Evolutionary conservation across 23 red algal genomes (phyloP).

Genomic region (Chondrus crispus): DNA sequence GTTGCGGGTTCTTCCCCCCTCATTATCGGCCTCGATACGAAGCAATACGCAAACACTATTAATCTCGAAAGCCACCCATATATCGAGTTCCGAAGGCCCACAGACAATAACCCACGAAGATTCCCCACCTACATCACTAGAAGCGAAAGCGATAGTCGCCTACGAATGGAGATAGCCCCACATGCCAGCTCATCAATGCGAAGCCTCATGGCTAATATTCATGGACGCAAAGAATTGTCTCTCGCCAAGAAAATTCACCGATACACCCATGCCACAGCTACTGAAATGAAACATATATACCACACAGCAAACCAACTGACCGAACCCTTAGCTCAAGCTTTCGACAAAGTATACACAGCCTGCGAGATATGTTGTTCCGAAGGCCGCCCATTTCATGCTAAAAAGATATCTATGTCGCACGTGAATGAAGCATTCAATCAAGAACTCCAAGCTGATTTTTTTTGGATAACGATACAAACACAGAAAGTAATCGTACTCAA

Average conservation of each 20-base stretch:
- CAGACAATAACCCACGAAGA: neutral
- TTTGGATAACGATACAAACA: neutral
- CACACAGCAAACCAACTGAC: neutral
- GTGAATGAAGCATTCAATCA: neutral
- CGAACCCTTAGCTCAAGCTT: neutral
- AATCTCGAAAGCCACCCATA: neutral
- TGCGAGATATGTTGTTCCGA: neutral
- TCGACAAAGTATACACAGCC: neutral
- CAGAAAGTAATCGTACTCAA: neutral
- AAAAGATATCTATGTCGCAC: neutral
- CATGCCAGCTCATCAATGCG: neutral
- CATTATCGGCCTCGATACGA: neutral
- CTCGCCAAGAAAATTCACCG: neutral
- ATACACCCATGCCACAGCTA: neutral
- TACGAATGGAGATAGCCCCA: neutral
- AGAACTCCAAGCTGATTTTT: neutral
- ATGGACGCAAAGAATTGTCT: neutral
- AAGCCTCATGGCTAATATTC: neutral
- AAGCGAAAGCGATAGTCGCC: too few species aligned
- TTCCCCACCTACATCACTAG: conserved; percentile 4
- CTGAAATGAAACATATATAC: neutral
- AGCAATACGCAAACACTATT: neutral
- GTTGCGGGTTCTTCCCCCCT: neutral
- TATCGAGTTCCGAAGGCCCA: neutral
- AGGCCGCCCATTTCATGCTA: neutral